Conservation (phyloP, 257 asterid genomes). For the Jacaranda mimosifolia region DNA sequence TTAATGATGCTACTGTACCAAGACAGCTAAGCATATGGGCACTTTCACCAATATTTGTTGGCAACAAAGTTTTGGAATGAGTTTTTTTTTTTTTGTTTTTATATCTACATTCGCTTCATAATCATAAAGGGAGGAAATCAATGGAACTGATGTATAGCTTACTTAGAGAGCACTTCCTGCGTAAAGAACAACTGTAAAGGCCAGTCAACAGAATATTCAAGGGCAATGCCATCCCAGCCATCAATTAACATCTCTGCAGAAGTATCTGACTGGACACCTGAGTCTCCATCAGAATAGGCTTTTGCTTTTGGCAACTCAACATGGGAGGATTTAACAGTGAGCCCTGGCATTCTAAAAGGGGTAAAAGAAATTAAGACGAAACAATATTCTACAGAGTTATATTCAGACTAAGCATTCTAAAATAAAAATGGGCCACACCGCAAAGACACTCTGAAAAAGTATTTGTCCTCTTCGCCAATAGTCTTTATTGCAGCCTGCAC, state of each 20-base stretch:
- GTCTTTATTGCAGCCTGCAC: conserved; percentile 95
- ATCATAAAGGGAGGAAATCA: conserved; percentile 13
- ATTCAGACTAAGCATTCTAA: conserved; percentile 20
- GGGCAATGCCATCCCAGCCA: conserved; percentile 97
- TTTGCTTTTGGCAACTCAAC: conserved; percentile 75
- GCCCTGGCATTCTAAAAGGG: conserved; percentile 77
- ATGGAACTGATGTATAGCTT: conserved; percentile 47
- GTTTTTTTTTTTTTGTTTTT: not conserved
- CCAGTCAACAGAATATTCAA: conserved; percentile 95
- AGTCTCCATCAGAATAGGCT: conserved; percentile 69
- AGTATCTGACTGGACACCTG: conserved; percentile 61
- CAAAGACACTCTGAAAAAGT: conserved; percentile 85
- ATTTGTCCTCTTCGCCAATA: conserved; percentile 92
- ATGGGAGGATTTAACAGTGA: conserved; percentile 71
- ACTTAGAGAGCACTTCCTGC: conserved; percentile 93
- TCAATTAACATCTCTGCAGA: conserved; percentile 75
- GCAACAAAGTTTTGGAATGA: conserved; percentile 9
- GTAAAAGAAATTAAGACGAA: conserved; percentile 38
- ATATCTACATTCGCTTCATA: conserved; percentile 27
- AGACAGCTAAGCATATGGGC: conserved; percentile 26
- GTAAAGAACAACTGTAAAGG: conserved; percentile 95
- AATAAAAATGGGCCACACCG: conserved; percentile 56
- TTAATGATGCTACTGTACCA: conserved; percentile 31
- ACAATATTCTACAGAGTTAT: conserved; percentile 8
- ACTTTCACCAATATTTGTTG: conserved; percentile 28